These are phyloP conservation scores for Spiromastix sp. DNA, from an alignment of 2,329 filamentous ascomycete genomes.

Conservation along the genomic window DNA sequence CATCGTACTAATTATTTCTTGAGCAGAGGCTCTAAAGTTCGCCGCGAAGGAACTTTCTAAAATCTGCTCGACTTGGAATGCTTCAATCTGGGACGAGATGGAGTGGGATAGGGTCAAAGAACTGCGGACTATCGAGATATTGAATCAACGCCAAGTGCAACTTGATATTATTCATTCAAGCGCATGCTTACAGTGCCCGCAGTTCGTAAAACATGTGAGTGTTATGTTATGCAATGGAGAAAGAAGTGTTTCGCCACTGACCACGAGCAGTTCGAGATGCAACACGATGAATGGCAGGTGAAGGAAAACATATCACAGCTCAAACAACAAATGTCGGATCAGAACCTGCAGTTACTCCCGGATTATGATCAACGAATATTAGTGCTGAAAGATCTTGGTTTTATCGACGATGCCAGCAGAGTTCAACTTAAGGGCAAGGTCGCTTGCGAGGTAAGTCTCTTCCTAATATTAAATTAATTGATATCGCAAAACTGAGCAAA, in stretches of 20 bases:
- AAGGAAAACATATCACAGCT: constrained; percentile 85
- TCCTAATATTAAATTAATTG: neutral
- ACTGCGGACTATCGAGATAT: constrained; percentile 66
- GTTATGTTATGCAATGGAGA: too few species aligned
- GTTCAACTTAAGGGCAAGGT: constrained; percentile 98
- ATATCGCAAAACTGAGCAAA: constrained; percentile 1
- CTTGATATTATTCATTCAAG: constrained; percentile 54
- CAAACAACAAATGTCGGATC: constrained; percentile 83
- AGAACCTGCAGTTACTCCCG: constrained; percentile 88
- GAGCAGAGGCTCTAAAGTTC: constrained; percentile 42
- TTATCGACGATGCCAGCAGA: constrained; percentile 76
- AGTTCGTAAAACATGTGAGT: constrained; percentile 75
- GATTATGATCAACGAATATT: constrained; percentile 94
- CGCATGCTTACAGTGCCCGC: constrained; percentile 57
- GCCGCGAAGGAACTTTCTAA: constrained; percentile 60
- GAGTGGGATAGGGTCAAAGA: constrained; percentile 76
- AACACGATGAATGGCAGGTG: constrained; percentile 93
- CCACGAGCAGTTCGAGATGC: constrained; percentile 79
- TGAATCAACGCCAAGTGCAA: constrained; percentile 59
- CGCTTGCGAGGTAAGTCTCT: constrained; percentile 61
- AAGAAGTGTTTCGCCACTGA: too few species aligned
- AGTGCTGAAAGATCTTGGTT: constrained; percentile 82
- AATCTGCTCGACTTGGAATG: constrained; percentile 64
- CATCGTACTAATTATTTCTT: too few species aligned
- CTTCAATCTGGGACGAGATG: constrained; percentile 69